Percentiles rank a stretch among this genome's conserved stretches.
Evolutionary conservation across 495 filamentous ascomycete species (phyloP).

Genomic region (Tuber aestivum): DNA sequence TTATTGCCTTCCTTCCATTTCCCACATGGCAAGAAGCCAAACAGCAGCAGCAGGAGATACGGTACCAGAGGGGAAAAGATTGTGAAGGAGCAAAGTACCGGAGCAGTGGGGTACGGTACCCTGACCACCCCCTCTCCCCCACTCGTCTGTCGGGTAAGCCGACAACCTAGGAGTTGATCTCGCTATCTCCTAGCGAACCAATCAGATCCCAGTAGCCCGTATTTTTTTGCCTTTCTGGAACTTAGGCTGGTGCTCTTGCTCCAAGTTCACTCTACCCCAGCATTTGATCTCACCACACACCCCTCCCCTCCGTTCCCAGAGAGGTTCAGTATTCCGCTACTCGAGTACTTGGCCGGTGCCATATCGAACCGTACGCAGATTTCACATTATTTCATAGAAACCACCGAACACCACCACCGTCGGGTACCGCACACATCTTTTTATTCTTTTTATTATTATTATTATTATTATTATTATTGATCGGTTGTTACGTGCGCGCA

Average conservation of each 20-base stretch:
- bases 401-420: not conserved
- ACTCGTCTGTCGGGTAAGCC: not conserved
- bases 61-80: not conserved
- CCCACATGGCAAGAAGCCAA: not conserved
- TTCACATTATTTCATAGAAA: not conserved
- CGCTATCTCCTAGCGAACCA: not conserved
- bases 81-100: not conserved
- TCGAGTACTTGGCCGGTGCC: not conserved
- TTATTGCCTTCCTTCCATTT: not conserved
- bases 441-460: not conserved
- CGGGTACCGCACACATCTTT: not conserved
- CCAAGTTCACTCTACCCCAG: not conserved
- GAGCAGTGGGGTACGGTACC: not conserved
- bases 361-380: not conserved
- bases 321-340: not conserved
- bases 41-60: not conserved
- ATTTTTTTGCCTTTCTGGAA: constrained; percentile 2
- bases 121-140: not conserved
- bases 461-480: not conserved
- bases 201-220: not conserved
- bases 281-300: not conserved
- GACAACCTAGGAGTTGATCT: not conserved
- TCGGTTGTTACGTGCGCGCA: not conserved
- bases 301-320: not conserved
- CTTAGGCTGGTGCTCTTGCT: not conserved